Percentiles rank a stretch among this genome's conserved stretches.
phyloP scores from a whole-genome alignment of 352 stramenopile genomes.

The Salisapilia sapeloensis region DNA sequence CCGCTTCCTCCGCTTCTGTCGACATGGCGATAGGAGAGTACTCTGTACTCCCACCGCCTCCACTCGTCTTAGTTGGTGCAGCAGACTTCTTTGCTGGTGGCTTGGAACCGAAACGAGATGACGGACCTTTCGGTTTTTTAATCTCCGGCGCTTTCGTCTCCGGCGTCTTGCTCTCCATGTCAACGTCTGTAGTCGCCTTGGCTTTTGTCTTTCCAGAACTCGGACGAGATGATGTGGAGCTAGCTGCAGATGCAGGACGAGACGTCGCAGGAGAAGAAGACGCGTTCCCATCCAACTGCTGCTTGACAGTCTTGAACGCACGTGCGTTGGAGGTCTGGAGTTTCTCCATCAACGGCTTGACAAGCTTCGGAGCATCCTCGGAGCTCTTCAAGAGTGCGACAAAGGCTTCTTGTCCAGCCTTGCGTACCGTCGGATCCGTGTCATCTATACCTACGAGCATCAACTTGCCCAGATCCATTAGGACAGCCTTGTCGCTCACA shows the following conservation, averaged over 20 bases:
- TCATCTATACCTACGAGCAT: conserved; percentile 57
- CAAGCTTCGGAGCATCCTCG: conserved; percentile 24
- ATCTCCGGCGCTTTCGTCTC: conserved; percentile 1
- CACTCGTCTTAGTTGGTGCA: conserved; percentile 3
- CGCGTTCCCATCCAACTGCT: conserved; percentile 13
- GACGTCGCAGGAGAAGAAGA: conserved; percentile 4
- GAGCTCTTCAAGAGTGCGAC: conserved; percentile 34
- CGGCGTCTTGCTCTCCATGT: not conserved
- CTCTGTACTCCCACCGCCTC: conserved; percentile 14
- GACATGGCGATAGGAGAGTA: conserved; percentile 50
- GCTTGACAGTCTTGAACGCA: conserved; percentile 46
- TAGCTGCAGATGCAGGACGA: conserved; percentile 1
- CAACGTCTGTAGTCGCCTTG: not conserved
- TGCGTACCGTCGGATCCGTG: conserved; percentile 60
- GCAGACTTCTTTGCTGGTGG: conserved; percentile 10
- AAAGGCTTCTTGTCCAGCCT: conserved; percentile 51
- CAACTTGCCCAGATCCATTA: conserved; percentile 42
- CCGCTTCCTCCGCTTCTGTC: conserved; percentile 45
- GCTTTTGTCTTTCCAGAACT: conserved; percentile 1
- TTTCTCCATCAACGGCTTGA: conserved; percentile 41
- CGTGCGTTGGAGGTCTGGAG: conserved; percentile 54
- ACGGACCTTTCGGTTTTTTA: conserved; percentile 21
- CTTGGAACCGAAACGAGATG: conserved; percentile 33
- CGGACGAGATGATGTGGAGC: conserved; percentile 13
- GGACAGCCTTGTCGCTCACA: conserved; percentile 29